Conservation (phyloP, 495 filamentous ascomycete genomes). For the Poronia punctata region DNA sequence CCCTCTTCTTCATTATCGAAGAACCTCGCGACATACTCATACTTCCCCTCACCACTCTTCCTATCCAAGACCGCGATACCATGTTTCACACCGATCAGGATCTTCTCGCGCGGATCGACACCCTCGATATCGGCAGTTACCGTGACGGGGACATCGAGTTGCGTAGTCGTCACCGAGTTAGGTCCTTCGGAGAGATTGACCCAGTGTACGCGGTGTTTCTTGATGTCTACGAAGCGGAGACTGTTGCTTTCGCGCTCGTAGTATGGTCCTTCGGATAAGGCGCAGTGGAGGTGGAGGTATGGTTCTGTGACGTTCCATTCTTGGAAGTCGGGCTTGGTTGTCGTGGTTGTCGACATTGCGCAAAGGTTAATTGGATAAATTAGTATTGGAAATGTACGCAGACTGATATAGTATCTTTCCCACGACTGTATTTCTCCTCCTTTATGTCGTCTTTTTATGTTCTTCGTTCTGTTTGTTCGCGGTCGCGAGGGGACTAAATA, state of each 20-base stretch:
- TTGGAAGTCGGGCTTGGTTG: constrained; percentile 26
- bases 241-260: constrained; percentile 61
- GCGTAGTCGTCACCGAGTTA: constrained; percentile 45
- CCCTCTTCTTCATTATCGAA: constrained; percentile 36
- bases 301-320: constrained; percentile 52
- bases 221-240: constrained; percentile 88
- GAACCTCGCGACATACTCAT: constrained; percentile 39
- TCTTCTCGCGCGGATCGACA: constrained; percentile 51
- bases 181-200: constrained; percentile 62
- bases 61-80: constrained; percentile 72
- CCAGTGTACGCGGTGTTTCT: constrained; percentile 65
- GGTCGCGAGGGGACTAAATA: too few species aligned
- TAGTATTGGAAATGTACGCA: too few species aligned
- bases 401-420: too few species aligned
- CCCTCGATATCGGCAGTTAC: constrained; percentile 79
- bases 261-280: constrained; percentile 77
- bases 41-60: constrained; percentile 47
- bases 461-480: too few species aligned
- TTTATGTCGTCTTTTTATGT: too few species aligned
- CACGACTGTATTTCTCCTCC: too few species aligned
- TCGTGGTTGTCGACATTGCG: too few species aligned
- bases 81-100: constrained; percentile 74
- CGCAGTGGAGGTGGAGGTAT: constrained; percentile 65
- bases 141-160: constrained; percentile 63
- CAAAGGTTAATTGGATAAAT: too few species aligned